phyloP scores from a whole-genome alignment of 208 protist species.

The Leishmania amazonensis region DNA sequence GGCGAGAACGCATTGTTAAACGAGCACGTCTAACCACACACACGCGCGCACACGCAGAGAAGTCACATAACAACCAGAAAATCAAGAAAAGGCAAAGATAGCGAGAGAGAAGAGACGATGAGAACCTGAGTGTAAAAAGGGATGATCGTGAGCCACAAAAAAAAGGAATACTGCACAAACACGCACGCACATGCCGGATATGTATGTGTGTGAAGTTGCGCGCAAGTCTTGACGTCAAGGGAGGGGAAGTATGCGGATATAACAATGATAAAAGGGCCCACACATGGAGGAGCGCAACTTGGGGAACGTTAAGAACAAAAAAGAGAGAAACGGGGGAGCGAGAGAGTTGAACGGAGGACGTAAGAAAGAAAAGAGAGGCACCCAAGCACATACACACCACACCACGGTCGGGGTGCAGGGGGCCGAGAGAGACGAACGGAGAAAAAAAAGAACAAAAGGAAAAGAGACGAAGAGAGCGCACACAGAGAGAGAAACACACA shows the following conservation, averaged over 20 bases:
- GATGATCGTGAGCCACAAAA: neutral
- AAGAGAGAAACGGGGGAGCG: neutral
- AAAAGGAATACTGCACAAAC: constrained; percentile 4
- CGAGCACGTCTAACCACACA: neutral
- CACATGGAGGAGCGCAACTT: constrained; percentile 1
- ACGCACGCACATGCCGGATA: neutral
- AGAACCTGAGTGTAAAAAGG: neutral
- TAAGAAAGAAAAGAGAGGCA: neutral
- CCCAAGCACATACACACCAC: neutral
- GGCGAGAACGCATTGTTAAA: neutral
- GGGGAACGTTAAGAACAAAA: neutral
- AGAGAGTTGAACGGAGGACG: neutral
- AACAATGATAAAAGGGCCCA: constrained; percentile 3
- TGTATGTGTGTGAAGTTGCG: neutral
- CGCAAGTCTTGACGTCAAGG: neutral
- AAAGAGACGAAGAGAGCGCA: neutral
- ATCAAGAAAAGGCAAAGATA: neutral
- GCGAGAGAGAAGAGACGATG: neutral
- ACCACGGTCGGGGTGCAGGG: neutral
- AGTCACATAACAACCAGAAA: neutral
- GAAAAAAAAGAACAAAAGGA: no score
- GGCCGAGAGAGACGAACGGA: no score
- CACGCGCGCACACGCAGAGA: neutral
- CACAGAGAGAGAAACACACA: neutral
- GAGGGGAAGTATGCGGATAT: neutral